phyloP scores from a whole-genome alignment of 129 eudicot species.

The Pseudognaphalium luteoalbum region DNA sequence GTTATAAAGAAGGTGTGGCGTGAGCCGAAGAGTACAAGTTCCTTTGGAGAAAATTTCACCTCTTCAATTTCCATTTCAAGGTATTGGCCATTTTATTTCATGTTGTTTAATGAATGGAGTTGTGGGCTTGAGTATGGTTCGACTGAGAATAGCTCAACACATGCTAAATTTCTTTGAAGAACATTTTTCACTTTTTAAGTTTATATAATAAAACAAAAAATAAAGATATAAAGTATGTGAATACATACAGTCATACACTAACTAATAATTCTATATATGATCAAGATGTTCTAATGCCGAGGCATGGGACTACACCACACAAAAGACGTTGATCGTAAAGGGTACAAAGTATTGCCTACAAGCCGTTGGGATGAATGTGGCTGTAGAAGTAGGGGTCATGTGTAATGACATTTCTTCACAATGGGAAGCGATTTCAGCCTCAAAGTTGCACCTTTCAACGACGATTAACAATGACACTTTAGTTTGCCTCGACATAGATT shows the following conservation, averaged over 20 bases:
- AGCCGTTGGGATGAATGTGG: slow-evolving; percentile 40
- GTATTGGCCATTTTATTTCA: slow-evolving; percentile 20
- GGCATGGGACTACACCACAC: slow-evolving; percentile 57
- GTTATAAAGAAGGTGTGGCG: slow-evolving; percentile 74
- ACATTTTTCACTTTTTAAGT: too few relatives aligned
- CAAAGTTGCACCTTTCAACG: slow-evolving; percentile 75
- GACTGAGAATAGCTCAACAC: too few relatives aligned
- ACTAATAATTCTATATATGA: too few relatives aligned
- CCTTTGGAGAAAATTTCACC: slow-evolving; percentile 58
- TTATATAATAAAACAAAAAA: too few relatives aligned
- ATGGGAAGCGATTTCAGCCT: slow-evolving; percentile 77
- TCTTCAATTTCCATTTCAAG: slow-evolving; percentile 70
- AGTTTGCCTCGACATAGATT: slow-evolving; percentile 67
- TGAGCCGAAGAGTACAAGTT: slow-evolving; percentile 51
- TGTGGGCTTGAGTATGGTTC: too few relatives aligned
- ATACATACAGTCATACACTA: too few relatives aligned
- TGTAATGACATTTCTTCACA: slow-evolving; percentile 36
- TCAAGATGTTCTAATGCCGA: slow-evolving; percentile 55
- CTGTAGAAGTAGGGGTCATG: slow-evolving; percentile 38
- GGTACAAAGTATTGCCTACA: slow-evolving; percentile 56
- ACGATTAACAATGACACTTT: slow-evolving; percentile 35
- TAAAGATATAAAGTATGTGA: too few relatives aligned
- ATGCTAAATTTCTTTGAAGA: too few relatives aligned
- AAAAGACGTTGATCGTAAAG: slow-evolving; percentile 43
- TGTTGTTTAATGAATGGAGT: too few relatives aligned